These are phyloP conservation scores for Thymus mandschuricus DNA, from an alignment of 257 asterid genomes.

Conservation along the genomic window DNA sequence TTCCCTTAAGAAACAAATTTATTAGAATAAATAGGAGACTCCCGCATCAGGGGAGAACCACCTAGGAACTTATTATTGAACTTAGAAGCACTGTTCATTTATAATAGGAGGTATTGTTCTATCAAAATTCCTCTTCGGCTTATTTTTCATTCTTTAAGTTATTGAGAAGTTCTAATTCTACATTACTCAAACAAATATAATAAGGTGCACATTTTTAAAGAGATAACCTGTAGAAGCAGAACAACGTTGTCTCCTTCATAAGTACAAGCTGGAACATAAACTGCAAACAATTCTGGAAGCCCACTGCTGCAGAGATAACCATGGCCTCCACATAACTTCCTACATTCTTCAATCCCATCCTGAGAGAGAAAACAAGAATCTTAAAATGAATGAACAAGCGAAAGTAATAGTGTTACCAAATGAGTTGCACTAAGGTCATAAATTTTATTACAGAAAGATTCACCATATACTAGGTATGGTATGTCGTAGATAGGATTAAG, in stretches of 20 bases:
- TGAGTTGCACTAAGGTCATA: conserved; percentile 1
- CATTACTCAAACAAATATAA: background rate
- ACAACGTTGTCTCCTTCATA: conserved; percentile 96
- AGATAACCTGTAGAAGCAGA: conserved; percentile 73
- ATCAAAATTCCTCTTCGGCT: no score
- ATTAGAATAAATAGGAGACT: no score
- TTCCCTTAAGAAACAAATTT: no score
- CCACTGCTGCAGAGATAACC: conserved; percentile 97
- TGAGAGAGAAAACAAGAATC: conserved; percentile 34
- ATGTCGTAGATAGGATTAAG: conserved; percentile 21
- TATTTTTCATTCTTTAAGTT: no score
- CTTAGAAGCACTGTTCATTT: no score
- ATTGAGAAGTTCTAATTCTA: no score
- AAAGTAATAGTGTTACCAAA: background rate
- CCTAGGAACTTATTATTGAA: no score
- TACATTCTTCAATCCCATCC: conserved; percentile 99
- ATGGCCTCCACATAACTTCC: conserved; percentile 98
- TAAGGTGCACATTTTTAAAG: background rate
- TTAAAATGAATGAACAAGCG: background rate
- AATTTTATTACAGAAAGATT: conserved; percentile 1
- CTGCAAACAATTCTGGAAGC: conserved; percentile 97
- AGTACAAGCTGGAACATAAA: conserved; percentile 97
- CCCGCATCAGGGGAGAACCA: no score
- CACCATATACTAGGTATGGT: conserved; percentile 2
- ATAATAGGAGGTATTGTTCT: no score